Evolutionary conservation across 2,329 filamentous ascomycete genomes (phyloP).

Genomic region (Verticillium nubilum): DNA sequence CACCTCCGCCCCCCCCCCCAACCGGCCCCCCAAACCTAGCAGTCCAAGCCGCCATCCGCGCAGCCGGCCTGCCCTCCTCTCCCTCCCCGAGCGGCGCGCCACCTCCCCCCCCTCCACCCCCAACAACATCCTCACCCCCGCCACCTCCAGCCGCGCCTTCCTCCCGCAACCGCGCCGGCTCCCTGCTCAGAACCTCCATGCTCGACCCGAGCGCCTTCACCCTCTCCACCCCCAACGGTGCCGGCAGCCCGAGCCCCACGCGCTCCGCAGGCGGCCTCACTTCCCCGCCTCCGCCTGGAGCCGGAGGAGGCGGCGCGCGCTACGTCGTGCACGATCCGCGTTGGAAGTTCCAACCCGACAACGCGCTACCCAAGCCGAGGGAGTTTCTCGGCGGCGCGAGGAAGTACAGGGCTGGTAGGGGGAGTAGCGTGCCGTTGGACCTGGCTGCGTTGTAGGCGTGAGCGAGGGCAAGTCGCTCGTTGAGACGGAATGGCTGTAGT

Average conservation of each 20-base stretch:
- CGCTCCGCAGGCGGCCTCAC: slow-evolving; percentile 22
- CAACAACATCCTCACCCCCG: slow-evolving; percentile 32
- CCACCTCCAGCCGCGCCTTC: slow-evolving; percentile 27
- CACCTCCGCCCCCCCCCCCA: slow-evolving; percentile 25
- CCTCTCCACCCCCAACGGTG: slow-evolving; percentile 54
- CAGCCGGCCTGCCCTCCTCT: slow-evolving; percentile 4
- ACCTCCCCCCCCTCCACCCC: slow-evolving; percentile 28
- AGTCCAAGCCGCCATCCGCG: slow-evolving; percentile 37
- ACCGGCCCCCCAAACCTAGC: slow-evolving; percentile 30
- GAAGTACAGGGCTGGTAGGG: slow-evolving; percentile 83
- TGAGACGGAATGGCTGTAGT: background rate
- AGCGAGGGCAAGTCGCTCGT: background rate
- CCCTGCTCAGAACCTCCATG: slow-evolving; percentile 53
- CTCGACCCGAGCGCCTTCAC: slow-evolving; percentile 75
- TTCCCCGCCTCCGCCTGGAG: slow-evolving; percentile 17
- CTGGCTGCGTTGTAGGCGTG: slow-evolving; percentile 48
- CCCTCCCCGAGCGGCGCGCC: slow-evolving; percentile 28
- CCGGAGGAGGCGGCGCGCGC: slow-evolving; percentile 26
- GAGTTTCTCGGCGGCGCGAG: slow-evolving; percentile 70
- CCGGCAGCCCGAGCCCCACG: slow-evolving; percentile 34
- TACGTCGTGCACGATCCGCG: slow-evolving; percentile 68
- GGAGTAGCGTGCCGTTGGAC: slow-evolving; percentile 90
- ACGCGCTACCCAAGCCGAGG: slow-evolving; percentile 76
- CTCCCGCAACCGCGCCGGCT: slow-evolving; percentile 32
- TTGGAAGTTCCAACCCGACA: slow-evolving; percentile 84